Conservation (phyloP, 75 land plant species). For the Sequoia sempervirens region DNA sequence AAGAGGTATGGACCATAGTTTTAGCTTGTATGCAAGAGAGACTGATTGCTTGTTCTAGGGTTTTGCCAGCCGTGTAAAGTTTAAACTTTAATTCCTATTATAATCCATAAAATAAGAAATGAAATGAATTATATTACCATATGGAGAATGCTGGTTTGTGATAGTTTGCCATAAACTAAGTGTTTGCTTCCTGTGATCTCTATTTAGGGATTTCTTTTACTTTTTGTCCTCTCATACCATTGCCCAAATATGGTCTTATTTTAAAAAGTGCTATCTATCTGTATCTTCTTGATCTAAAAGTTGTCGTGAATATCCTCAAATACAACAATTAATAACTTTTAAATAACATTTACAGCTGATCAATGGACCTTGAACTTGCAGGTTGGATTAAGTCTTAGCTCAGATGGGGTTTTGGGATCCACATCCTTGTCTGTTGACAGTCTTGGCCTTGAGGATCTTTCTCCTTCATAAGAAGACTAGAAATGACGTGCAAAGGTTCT, state of each 20-base stretch:
- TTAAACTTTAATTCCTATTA: background rate
- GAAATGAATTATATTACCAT: background rate
- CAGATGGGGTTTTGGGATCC: constrained; percentile 65
- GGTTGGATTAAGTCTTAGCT: constrained; percentile 58
- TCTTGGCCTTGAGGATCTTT: constrained; percentile 36
- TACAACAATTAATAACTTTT: background rate
- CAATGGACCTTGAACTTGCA: constrained; percentile 20
- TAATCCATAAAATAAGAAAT: background rate
- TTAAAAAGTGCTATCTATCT: background rate
- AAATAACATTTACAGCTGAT: background rate
- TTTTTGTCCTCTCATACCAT: background rate
- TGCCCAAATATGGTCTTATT: background rate
- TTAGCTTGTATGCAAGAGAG: background rate
- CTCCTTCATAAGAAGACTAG: constrained; percentile 30
- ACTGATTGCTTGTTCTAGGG: background rate
- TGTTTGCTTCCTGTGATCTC: background rate
- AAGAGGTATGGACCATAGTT: constrained; percentile 50
- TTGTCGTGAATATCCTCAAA: background rate
- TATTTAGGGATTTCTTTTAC: background rate
- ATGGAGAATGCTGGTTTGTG: background rate
- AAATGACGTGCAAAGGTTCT: background rate
- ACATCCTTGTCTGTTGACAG: constrained; percentile 46
- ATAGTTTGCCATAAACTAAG: background rate
- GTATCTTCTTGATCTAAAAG: background rate
- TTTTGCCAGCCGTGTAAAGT: background rate